Conservation (phyloP, 768 basidiomycete species). For the Lentinula aciculospora region DNA sequence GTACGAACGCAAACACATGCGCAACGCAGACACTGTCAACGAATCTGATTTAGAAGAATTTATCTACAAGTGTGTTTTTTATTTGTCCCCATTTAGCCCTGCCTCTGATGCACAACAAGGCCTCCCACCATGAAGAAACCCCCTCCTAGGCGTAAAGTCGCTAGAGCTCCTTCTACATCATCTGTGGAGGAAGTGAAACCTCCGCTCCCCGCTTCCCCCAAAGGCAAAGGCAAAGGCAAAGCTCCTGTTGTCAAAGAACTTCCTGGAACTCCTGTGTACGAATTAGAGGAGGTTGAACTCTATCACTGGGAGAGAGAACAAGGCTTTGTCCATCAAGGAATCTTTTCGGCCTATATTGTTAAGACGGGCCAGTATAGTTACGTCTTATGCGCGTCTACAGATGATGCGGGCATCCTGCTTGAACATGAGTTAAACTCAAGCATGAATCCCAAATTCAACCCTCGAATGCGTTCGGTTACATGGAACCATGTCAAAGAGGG, state of each 20-base stretch:
- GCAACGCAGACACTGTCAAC: constrained; percentile 58
- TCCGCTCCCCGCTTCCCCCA: constrained; percentile 4
- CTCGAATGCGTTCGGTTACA: constrained; percentile 66
- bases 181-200: constrained; percentile 12
- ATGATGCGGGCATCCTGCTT: constrained; percentile 42
- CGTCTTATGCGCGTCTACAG: constrained; percentile 54
- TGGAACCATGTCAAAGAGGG: constrained; percentile 75
- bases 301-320: constrained; percentile 55
- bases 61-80: constrained; percentile 65
- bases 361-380: constrained; percentile 38
- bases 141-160: constrained; percentile 6
- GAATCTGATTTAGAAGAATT: constrained; percentile 76
- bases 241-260: background rate
- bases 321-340: constrained; percentile 48
- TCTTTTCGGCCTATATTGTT: constrained; percentile 50
- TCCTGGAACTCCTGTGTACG: constrained; percentile 7
- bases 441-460: constrained; percentile 69
- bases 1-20: constrained; percentile 89
- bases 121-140: constrained; percentile 25
- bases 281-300: constrained; percentile 43
- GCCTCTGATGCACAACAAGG: constrained; percentile 17
- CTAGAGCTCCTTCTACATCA: constrained; percentile 10
- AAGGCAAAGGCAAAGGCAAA: constrained; percentile 20
- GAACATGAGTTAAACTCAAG: constrained; percentile 59
- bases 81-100: background rate